These are phyloP conservation scores for Colletotrichum tofieldiae DNA, from an alignment of 2,329 filamentous ascomycete species.

Conservation along the genomic window DNA sequence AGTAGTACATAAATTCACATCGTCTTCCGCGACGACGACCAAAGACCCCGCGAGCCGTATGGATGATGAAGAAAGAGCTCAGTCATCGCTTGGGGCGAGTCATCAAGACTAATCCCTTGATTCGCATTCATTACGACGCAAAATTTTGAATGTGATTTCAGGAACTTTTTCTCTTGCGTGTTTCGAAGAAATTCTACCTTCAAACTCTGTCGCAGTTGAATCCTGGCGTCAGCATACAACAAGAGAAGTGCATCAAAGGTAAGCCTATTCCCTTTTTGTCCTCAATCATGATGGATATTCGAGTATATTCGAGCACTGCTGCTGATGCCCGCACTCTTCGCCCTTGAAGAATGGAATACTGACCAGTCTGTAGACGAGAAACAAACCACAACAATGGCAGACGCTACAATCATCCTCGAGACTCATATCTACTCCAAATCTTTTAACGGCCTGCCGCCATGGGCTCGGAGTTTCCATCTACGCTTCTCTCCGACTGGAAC, in stretches of 20 bases:
- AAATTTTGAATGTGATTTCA: not conserved
- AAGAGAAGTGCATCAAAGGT: not conserved
- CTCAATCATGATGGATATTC: not conserved
- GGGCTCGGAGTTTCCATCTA: conserved; percentile 28
- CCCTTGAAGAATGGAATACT: not conserved
- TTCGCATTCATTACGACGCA: not conserved
- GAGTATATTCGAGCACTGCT: no score
- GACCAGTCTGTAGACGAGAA: not conserved
- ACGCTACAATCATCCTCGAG: conserved; percentile 21
- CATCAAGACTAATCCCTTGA: not conserved
- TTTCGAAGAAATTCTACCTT: not conserved
- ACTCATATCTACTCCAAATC: conserved; percentile 30
- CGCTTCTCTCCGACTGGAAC: conserved; percentile 17
- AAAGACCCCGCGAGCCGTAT: not conserved
- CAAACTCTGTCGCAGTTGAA: not conserved
- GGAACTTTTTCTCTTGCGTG: not conserved
- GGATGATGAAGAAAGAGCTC: no score
- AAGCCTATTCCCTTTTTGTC: not conserved
- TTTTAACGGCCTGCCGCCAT: not conserved
- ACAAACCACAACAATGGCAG: conserved; percentile 4
- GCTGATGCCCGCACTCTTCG: no score
- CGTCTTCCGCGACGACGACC: not conserved
- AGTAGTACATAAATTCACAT: not conserved
- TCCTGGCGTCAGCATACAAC: not conserved
- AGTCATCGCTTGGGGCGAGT: not conserved